phyloP scores from a whole-genome alignment of 2,329 filamentous ascomycete species.

The Colletotrichum sp. region DNA sequence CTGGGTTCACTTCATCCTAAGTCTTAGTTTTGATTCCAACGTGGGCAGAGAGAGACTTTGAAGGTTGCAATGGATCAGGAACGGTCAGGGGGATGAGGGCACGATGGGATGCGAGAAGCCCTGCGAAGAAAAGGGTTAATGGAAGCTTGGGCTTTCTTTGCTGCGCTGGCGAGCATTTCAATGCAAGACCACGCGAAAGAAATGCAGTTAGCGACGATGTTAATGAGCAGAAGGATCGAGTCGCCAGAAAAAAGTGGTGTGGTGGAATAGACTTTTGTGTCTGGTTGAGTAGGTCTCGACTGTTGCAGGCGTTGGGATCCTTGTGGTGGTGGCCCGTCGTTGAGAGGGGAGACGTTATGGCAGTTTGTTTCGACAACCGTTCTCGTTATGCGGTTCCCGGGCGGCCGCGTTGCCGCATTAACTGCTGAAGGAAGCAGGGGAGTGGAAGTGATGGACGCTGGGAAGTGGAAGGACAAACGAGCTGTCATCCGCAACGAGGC shows the following conservation, averaged over 20 bases:
- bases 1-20: not conserved
- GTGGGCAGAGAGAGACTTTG: not conserved
- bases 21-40: not conserved
- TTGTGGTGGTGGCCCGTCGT: not conserved
- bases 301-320: not conserved
- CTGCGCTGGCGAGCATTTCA: not conserved
- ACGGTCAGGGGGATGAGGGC: not conserved
- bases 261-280: not conserved
- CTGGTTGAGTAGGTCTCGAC: not conserved
- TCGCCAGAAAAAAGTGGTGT: not conserved
- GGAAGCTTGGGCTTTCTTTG: not conserved
- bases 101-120: not conserved
- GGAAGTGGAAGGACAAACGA: not conserved
- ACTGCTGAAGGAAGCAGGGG: not conserved
- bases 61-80: not conserved
- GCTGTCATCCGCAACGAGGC: not conserved
- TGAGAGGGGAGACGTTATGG: not conserved
- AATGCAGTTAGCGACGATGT: not conserved
- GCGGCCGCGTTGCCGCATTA: not conserved
- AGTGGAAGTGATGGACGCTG: not conserved
- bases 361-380: constrained; percentile 17
- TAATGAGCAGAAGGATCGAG: not conserved
- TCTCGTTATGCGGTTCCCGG: constrained; percentile 1
- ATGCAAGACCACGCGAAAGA: not conserved
- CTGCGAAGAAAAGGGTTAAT: constrained; percentile 5